Evolutionary conservation across 768 basidiomycete species (phyloP), one percentile per base, ranked within the genome.

Genomic region (Mycena sanguinolenta): DNA sequence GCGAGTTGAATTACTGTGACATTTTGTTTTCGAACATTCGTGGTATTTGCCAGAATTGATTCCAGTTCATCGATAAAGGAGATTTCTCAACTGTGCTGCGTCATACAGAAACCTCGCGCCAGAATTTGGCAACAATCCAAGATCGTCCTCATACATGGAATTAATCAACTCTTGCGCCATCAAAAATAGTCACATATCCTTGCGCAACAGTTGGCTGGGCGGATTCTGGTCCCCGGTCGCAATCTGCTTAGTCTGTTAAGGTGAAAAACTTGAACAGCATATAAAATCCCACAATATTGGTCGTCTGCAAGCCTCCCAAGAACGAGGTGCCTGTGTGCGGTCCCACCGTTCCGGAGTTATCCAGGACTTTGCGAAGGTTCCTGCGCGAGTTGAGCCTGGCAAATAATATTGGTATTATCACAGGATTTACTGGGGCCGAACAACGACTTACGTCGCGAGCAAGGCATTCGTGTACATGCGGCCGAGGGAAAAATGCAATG

Each of bases 391-490:
- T 69, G 32, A 69, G 68, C 23, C 68, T 69, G 36, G 23, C 19
- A 6, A 19, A 28, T 34, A 58, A 12, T 23, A 27, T 32, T 38
- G 27, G 32, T 30, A 25, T 38, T 16, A 17, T 7, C 8, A 4
- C 27, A 54, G 19, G 19, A 38, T 50, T 25, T 25, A 10, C 39
- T 14, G 10, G 4, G 1, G n/a, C 39, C 25, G 28, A 17, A 44
- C 4, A 60, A 44, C 25, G 12, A 57, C 75, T 67, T 4, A 76
- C 77, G 74, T 77, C 8, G 74, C 74, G 8, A 77, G 71, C 32
- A 77, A 67, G 14, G 77, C 70, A 44, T 77, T 77, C 21, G 77
- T 77, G 65, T 77, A 76, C 58, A 77, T 52, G 32, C 77, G 72
- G 2, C 75, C 77, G 49, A 77, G 63, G 30, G 71, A 76, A n/a